Evolutionary conservation across 768 basidiomycete species (phyloP), one percentile per base, ranked within the genome.

Genomic region (Boletales sp.): DNA sequence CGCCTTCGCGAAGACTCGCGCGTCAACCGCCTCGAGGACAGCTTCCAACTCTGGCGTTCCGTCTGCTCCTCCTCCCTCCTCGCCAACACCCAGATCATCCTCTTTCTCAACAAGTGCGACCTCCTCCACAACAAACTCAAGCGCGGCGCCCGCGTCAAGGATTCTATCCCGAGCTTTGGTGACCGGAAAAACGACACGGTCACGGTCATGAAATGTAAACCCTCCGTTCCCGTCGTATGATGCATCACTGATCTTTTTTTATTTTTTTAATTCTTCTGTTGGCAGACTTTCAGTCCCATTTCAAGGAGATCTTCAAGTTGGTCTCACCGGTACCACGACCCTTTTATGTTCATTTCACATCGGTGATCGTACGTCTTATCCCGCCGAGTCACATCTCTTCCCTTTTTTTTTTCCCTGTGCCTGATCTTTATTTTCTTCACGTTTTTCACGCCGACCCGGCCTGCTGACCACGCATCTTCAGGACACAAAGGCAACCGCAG

Each of bases 231-330:
- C 21, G 19, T 46, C 5, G 39, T 57, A 25, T 48, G 30, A 31
- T 36, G 19, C 21, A 18, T 4, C 21, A n/a, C 21, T 21, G 21
- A 21, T 21, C 21, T 2, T 21, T 4, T 21, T 21, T 21, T 21
- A 2, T 21, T 21, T 2, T 4, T 21, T 21, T 21, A 2, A 21
- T 21, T 21, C 4, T 21, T 21, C 4, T n/a, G n/a, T n/a, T n/a
- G n/a, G n/a, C n/a, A n/a, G 88, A 90, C 65, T 88, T 91, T 67
- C 82, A 84, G 57, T 80, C 84, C 50, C 86, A 89, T 61, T 90
- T 91, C 67, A 86, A 80, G 61, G 87, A 90, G 46, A 85, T 88
- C 34, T 75, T 77, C 41, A 81, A 77, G 54, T 73, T 75, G 39
- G 69, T 76, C 55, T 87, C 87, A 1, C 83, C 85, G 12, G 73